Base-by-base conservation (phyloP, 805 yeast genomes). In the Saccharomyces kudriavzevii region DNA sequence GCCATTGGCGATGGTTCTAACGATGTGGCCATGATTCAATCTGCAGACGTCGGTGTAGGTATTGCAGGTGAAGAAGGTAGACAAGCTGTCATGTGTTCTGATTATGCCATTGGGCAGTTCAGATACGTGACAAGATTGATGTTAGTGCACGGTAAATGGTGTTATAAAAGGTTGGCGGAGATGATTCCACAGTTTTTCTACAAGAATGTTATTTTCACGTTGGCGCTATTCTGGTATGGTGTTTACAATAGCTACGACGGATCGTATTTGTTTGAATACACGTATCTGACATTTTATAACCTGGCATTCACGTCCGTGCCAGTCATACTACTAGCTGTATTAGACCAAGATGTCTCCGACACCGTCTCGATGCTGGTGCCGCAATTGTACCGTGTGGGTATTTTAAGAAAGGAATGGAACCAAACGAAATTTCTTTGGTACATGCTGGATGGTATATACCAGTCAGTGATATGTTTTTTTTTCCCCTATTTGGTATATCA, bases 21-120 rank as follows among this genome's bases (percentile, higher is more conserved):
- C 66, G 96, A 87, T 72, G 96, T 87, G 54, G 91, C 95, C 6
- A 87, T 87, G 96, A 87, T 87, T 61, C 96, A 87, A 68, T 83
- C 90, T 17, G 94, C 95, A 0, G 85, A 87, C 70, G 85, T 87
- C 49, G 96, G 96, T 64, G 87, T 87, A 53, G 96, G 96, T 73
- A 87, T 87, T 65, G 91, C 91, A 2, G 96, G 96, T 71, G 95
- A 87, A 73, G 96, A 87, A 74, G 96, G 96, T 66, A 74, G 94
- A 52, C 95, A 87, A 69, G 95, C 95, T 9, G 94, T 81, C 2
- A 87, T 87, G 95, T 84, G 90, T 25, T 84, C 94, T 0, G 96
- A 87, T 72, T 87, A 85, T 70, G 96, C 92, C n/a, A 72, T 87
- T 63, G 94, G 92, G 17, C 96, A 87, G 67, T 87, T 87, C 69